These are phyloP conservation scores for Hymenoscyphus linearis DNA, from an alignment of 2,329 filamentous ascomycete species.

Conservation along the genomic window DNA sequence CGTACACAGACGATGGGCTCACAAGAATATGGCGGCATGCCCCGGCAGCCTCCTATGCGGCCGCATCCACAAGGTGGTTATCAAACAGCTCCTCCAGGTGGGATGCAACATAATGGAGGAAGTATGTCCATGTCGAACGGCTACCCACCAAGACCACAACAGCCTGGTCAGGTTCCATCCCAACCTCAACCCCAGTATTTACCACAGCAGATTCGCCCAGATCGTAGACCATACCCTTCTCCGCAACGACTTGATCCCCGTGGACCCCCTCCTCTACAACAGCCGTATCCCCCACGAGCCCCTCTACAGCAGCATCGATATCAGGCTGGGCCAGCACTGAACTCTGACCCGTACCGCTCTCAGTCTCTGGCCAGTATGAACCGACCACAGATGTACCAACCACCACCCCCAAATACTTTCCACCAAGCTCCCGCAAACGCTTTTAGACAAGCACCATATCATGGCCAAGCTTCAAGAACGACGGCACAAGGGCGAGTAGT, in stretches of 20 bases:
- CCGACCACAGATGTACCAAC: constrained; percentile 67
- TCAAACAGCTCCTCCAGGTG: constrained; percentile 21
- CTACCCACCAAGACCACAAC: constrained; percentile 41
- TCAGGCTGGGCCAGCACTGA: constrained; percentile 59
- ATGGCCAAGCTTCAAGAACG: constrained; percentile 61
- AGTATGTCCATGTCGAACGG: constrained; percentile 38
- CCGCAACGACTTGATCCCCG: constrained; percentile 43
- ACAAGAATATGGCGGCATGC: constrained; percentile 46
- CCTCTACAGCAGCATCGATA: constrained; percentile 51
- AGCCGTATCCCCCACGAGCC: constrained; percentile 39
- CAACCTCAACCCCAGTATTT: constrained; percentile 53
- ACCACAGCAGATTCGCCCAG: constrained; percentile 54
- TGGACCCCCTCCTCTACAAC: constrained; percentile 35
- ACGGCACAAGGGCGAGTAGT: constrained; percentile 90
- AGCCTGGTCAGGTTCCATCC: constrained; percentile 30
- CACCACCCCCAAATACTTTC: constrained; percentile 55
- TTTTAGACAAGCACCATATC: constrained; percentile 74
- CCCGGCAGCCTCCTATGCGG: constrained; percentile 58
- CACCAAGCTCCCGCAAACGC: constrained; percentile 66
- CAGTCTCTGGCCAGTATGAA: constrained; percentile 79
- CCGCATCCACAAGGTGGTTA: constrained; percentile 45
- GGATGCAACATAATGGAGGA: constrained; percentile 28
- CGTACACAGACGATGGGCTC: constrained; percentile 71
- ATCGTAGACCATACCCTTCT: constrained; percentile 65
- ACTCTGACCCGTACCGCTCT: constrained; percentile 83